A percentile compares a stretch with the other conserved stretches of the same genome.
phyloP scores from a whole-genome alignment of 805 yeast species.

The Torulaspora quercuum region DNA sequence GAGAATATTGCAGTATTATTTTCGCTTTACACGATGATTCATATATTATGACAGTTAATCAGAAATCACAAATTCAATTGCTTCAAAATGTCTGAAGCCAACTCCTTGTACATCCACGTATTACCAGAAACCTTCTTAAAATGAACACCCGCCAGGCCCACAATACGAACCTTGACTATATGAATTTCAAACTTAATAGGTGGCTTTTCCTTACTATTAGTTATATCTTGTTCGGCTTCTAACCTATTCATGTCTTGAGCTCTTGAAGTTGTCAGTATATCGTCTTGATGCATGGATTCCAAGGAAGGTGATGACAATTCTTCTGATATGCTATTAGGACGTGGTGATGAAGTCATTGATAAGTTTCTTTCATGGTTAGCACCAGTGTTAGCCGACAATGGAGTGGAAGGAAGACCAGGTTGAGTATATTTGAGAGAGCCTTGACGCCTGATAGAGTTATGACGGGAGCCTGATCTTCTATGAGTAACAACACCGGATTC shows the following conservation, averaged over 20 bases:
- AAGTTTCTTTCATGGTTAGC: slow-evolving; percentile 28
- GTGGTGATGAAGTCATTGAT: slow-evolving; percentile 32
- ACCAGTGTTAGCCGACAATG: slow-evolving; percentile 42
- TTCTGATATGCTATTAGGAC: slow-evolving; percentile 23
- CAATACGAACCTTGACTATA: slow-evolving; percentile 86
- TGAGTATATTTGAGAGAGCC: slow-evolving; percentile 32
- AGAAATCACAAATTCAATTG: slow-evolving; percentile 56
- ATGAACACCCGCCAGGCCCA: slow-evolving; percentile 89
- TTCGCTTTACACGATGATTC: too few species aligned
- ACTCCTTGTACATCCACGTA: slow-evolving; percentile 89
- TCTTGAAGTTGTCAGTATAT: slow-evolving; percentile 46
- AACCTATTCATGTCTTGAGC: slow-evolving; percentile 64
- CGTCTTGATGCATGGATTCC: slow-evolving; percentile 37
- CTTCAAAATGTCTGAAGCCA: slow-evolving; percentile 79
- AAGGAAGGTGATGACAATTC: slow-evolving; percentile 37
- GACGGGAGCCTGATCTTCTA: slow-evolving; percentile 30
- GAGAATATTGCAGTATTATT: too few species aligned
- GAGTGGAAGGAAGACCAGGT: slow-evolving; percentile 53
- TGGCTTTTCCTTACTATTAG: slow-evolving; percentile 40
- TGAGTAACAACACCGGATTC: slow-evolving; percentile 19
- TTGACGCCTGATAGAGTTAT: slow-evolving; percentile 41
- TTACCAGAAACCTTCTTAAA: slow-evolving; percentile 91
- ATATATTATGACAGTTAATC: too few species aligned
- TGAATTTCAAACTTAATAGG: slow-evolving; percentile 88
- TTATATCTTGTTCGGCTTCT: slow-evolving; percentile 41